phyloP scores from a whole-genome alignment of 225 moss, liverwort and hornwort species.

The Thuidium tamariscinum region DNA sequence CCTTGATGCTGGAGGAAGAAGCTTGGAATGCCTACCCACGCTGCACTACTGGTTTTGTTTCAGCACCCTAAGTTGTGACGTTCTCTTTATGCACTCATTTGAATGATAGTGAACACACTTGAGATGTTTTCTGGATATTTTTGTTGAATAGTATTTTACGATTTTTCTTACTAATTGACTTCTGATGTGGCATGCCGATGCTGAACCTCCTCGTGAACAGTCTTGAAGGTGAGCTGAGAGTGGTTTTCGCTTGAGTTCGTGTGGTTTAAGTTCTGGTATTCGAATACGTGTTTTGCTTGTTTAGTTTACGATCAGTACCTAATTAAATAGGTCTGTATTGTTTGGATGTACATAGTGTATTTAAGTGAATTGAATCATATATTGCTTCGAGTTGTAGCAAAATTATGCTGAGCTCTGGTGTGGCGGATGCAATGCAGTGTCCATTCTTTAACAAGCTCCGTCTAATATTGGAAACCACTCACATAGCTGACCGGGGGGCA shows the following conservation, averaged over 20 bases:
- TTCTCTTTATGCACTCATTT: neutral
- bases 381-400: neutral
- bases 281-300: neutral
- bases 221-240: conserved; percentile 21
- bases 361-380: neutral
- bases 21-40: conserved; percentile 98
- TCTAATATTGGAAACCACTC: conserved; percentile 77
- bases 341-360: neutral
- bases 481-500: conserved; percentile 58
- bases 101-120: neutral
- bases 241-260: neutral
- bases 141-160: neutral
- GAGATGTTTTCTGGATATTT: neutral
- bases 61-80: neutral
- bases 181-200: conserved; percentile 11
- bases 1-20: conserved; percentile 92
- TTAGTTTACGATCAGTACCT: neutral
- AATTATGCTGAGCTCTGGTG: neutral
- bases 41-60: conserved; percentile 66
- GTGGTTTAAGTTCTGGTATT: neutral
- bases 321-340: neutral
- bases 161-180: neutral
- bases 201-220: neutral
- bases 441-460: conserved; percentile 83
- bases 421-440: conserved; percentile 31